Base-by-base conservation (phyloP, 179 eudicot genomes). In the Beta macrorhiza region DNA sequence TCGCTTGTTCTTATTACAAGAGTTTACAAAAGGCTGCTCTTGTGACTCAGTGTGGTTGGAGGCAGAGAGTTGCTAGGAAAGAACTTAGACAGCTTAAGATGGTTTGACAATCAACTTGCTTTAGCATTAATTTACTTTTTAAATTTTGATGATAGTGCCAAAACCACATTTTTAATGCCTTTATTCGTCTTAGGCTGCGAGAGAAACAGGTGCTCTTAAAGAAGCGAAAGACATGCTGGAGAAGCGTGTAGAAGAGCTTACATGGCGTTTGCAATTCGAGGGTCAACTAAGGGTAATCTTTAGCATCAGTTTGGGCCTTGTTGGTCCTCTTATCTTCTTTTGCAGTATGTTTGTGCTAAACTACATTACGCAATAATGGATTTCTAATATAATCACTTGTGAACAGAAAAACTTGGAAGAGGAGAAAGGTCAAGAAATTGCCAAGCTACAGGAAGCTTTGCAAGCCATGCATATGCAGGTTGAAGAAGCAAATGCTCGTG, bases 171-270 rank as follows among this genome's bases (percentile, higher is more conserved):
- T n/a, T 61, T 44, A 29, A 78, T 80, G 87, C 45, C 72, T 75
- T 42, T 83, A 10, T 72, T 80, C 79, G 55, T 84, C 79, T 57
- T 90, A 97, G 99, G 99, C 98, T 87, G 93, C 99, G 78, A 91
- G 95, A 84, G 98, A 97, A 87, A 92, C 97, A 16, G 99, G 98
- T 45, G 95, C 94, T 71, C 97, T 97, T 63, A 91, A 97, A 93
- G 98, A 97, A 89, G 94, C 97, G 67, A 97, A 97, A 82, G 95
- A 97, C 88, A 97, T 92, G 92, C 91, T 97, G 59, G 99, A 97
- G 88, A 97, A 97, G 89, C 94, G 96, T 67, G 99, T 97, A 83
- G 99, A 97, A 85, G 99, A 97, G 81, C 98, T 97, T 85, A 91
- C 98, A 74, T 95, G 98, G 98, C 98, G 98, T 62, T 88, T 97